A percentile compares a stretch with the other conserved stretches of the same genome.
phyloP scores from a whole-genome alignment of 139 green algal species.

The Mesotaenium endlicherianum region DNA sequence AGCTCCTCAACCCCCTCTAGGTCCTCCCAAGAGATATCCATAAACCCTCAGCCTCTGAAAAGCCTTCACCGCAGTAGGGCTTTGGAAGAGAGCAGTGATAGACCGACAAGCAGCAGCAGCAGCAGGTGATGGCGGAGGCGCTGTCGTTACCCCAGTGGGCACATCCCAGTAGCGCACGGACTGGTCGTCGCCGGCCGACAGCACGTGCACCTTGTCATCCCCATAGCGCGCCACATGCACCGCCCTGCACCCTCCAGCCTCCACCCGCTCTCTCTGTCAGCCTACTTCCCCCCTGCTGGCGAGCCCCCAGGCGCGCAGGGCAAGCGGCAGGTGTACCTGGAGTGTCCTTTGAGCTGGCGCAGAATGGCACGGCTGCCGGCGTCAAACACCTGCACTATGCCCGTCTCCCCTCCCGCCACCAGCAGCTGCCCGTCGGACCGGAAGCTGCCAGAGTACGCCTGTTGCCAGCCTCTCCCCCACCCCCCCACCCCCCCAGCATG shows the following conservation, averaged over 20 bases:
- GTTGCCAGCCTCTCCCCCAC: background rate
- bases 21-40: too few species aligned
- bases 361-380: slow-evolving; percentile 70
- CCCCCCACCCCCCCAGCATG: too few species aligned
- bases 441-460: slow-evolving; percentile 79
- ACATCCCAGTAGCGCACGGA: slow-evolving; percentile 80
- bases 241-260: slow-evolving; percentile 13
- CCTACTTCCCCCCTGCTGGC: background rate
- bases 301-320: too few species aligned
- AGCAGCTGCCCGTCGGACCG: slow-evolving; percentile 79
- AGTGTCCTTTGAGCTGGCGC: slow-evolving; percentile 83
- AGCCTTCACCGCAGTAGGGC: too few species aligned
- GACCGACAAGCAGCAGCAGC: too few species aligned
- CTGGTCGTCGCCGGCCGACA: slow-evolving; percentile 82
- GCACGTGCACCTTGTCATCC: slow-evolving; percentile 67
- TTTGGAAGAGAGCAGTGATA: too few species aligned
- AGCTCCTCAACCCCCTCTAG: too few species aligned
- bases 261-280: background rate
- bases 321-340: slow-evolving; percentile 65
- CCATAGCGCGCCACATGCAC: slow-evolving; percentile 39
- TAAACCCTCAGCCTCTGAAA: too few species aligned
- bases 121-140: too few species aligned
- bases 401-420: slow-evolving; percentile 78
- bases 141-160: background rate
- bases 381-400: slow-evolving; percentile 91